These are phyloP conservation scores for Trametes maxima DNA, from an alignment of 768 basidiomycete species.

Conservation along the genomic window DNA sequence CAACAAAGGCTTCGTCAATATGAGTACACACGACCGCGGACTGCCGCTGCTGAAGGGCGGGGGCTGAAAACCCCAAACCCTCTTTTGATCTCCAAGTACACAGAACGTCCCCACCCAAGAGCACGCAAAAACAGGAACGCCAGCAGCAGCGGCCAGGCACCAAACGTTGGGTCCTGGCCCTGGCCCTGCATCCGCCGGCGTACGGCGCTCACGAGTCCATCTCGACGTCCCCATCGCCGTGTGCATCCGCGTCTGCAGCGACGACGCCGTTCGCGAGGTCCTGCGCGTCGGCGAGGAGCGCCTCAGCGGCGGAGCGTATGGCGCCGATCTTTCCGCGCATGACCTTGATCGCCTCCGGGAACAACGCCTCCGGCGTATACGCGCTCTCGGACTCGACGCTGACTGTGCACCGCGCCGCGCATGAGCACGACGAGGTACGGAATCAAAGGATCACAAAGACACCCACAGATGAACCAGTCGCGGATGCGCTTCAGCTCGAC, in stretches of 20 bases:
- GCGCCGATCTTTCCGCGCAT: conserved; percentile 78
- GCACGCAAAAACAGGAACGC: too few species aligned
- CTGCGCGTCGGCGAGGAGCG: conserved; percentile 46
- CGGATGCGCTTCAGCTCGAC: conserved; percentile 85
- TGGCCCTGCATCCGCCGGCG: too few species aligned
- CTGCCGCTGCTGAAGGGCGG: too few species aligned
- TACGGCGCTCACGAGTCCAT: conserved; percentile 14
- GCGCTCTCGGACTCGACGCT: conserved; percentile 90
- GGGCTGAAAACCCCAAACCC: not conserved
- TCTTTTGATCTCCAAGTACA: not conserved
- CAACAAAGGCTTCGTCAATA: too few species aligned
- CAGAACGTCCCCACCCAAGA: not conserved
- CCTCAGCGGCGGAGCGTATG: conserved; percentile 61
- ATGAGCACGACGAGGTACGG: not conserved
- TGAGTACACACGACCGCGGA: too few species aligned
- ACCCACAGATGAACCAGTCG: conserved; percentile 92
- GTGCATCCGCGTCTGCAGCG: conserved; percentile 5
- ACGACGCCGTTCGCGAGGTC: conserved; percentile 1
- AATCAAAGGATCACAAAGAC: not conserved
- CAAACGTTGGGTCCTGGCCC: too few species aligned
- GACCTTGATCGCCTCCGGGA: conserved; percentile 78
- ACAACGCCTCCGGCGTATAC: conserved; percentile 80
- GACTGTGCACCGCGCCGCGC: conserved; percentile 46
- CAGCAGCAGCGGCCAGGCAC: too few species aligned
- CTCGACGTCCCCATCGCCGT: conserved; percentile 24